A percentile compares a stretch with the other conserved stretches of the same genome.
Evolutionary conservation across 192 early-diverging fungal species (phyloP).

Genomic region (Lobulomyces angularis): DNA sequence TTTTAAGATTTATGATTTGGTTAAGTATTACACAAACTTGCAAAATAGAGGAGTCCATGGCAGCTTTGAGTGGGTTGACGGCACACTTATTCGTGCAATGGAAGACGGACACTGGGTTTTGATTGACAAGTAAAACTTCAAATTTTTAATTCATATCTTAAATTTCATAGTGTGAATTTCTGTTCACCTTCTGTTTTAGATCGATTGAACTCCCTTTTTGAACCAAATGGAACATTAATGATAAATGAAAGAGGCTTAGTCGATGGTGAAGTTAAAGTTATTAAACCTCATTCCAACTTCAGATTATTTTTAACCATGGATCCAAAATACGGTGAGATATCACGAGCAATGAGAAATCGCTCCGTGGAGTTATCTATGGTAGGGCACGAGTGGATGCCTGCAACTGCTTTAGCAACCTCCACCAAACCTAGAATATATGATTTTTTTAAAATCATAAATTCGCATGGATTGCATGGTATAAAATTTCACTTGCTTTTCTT

Average conservation of each 20-base stretch:
- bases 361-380: constrained; percentile 80
- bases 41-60: constrained; percentile 31
- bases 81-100: constrained; percentile 76
- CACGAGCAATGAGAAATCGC: constrained; percentile 94
- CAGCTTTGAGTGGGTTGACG: constrained; percentile 96
- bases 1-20: not conserved
- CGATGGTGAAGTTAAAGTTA: constrained; percentile 56
- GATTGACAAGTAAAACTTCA: too few species aligned
- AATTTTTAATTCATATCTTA: too few species aligned
- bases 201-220: constrained; percentile 85
- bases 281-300: constrained; percentile 79
- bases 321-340: constrained; percentile 82
- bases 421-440: constrained; percentile 1
- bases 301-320: constrained; percentile 93
- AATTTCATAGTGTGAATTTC: constrained; percentile 85
- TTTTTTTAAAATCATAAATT: constrained; percentile 12
- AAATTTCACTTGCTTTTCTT: too few species aligned
- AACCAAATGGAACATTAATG: constrained; percentile 73
- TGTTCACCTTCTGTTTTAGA: constrained; percentile 91
- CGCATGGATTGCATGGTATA: constrained; percentile 18
- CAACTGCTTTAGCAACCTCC: too few species aligned
- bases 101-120: constrained; percentile 86
- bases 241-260: constrained; percentile 84
- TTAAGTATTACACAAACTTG: not conserved
- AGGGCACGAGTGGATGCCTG: constrained; percentile 5